Evolutionary conservation across 2,329 filamentous ascomycete genomes (phyloP).

Genomic region (Lasiodiplodia sp.): DNA sequence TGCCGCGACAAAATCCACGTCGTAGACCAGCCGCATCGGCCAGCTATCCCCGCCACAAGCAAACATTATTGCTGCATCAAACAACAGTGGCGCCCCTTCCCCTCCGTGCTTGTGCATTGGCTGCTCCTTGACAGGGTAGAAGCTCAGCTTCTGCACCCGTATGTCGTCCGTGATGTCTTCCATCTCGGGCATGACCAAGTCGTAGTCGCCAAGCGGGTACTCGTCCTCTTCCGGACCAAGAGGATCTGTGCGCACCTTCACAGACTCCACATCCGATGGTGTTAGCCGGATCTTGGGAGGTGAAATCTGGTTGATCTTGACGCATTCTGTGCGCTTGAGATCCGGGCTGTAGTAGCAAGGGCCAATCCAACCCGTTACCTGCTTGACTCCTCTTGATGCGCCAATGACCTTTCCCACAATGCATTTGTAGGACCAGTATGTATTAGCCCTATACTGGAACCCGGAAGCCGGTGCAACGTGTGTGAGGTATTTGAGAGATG

Average conservation of each 20-base stretch:
- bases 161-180: slow-evolving; percentile 70
- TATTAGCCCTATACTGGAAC: slow-evolving; percentile 79
- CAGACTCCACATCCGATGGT: slow-evolving; percentile 67
- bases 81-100: slow-evolving; percentile 44
- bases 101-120: slow-evolving; percentile 35
- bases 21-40: slow-evolving; percentile 48
- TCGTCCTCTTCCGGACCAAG: slow-evolving; percentile 67
- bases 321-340: slow-evolving; percentile 72
- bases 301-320: slow-evolving; percentile 68
- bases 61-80: slow-evolving; percentile 50
- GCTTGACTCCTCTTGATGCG: slow-evolving; percentile 71
- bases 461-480: slow-evolving; percentile 73
- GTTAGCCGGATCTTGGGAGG: slow-evolving; percentile 63
- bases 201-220: slow-evolving; percentile 74
- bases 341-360: slow-evolving; percentile 73
- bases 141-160: slow-evolving; percentile 71
- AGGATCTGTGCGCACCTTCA: slow-evolving; percentile 72
- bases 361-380: slow-evolving; percentile 77
- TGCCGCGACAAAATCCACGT: slow-evolving; percentile 51
- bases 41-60: slow-evolving; percentile 50
- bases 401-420: slow-evolving; percentile 78
- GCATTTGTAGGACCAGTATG: slow-evolving; percentile 76
- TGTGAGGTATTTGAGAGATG: slow-evolving; percentile 70
- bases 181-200: slow-evolving; percentile 64
- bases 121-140: slow-evolving; percentile 58